Evolutionary conservation across 257 asterid genomes (phyloP), one percentile per base, ranked within the genome.

Genomic region (Henckelia pumila): DNA sequence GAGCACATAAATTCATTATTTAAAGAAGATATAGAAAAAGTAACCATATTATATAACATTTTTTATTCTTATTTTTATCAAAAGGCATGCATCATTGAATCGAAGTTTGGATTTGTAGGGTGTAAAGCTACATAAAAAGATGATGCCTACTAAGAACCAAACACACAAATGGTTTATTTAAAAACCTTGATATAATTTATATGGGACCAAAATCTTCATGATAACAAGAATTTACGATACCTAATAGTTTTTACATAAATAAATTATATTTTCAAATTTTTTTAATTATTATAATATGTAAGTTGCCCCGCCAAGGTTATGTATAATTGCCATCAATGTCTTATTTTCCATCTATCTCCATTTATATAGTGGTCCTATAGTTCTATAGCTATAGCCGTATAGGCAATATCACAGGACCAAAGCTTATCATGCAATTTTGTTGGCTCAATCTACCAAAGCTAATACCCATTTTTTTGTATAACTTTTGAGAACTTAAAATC

Each of bases 81-180:
- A 53, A 68, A 76, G 26, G 28, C 56, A 61, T 55, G 68, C 65
- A 73, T 61, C 57, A 10, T 56, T 55, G 60, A 56, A 69, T 63
- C 40, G 23, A 14, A 33, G 64, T 49, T 59, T 60, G 68, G 59
- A 69, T 68, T 69, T 63, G 61, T 71, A 61, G 69, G 79, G 75
- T 28, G 59, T 11, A 10, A 59, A 58, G 25, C 16, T 63, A 67
- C 62, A 40, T 33, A 24, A 56, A 63, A 69, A 30, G 11, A 56
- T 56, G 68, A 63, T 61, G 68, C 68, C 65, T 68, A 74, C 47
- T n/a, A 58, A 19, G 30, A 25, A 56, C 19, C 14, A 53, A 11
- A 49, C n/a, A 53, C 21, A 17, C 60, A 58, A 25, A 14, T 62
- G 35, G 23, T 59, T 11, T 47, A 47, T 47, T 16, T 47, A 4